These are phyloP conservation scores for Saussurea involucrata DNA, from an alignment of 129 eudicot genomes.

Conservation along the genomic window DNA sequence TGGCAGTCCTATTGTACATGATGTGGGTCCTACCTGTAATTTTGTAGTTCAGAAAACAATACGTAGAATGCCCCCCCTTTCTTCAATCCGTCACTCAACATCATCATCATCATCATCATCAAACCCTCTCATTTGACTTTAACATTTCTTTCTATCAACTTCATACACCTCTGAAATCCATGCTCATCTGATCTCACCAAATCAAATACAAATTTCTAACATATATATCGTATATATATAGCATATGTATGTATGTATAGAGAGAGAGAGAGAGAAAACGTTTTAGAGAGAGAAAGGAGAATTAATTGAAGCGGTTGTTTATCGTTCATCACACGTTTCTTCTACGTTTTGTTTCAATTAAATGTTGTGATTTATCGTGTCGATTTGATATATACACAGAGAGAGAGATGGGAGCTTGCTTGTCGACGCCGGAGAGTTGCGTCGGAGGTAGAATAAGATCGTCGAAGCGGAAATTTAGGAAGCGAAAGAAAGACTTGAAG, in stretches of 20 bases:
- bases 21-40: conserved; percentile 7
- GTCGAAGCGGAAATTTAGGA: conserved; percentile 35
- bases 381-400: background rate
- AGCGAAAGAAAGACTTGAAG: conserved; percentile 33
- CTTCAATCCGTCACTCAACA: background rate
- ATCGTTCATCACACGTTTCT: conserved; percentile 22
- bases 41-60: conserved; percentile 25
- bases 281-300: background rate
- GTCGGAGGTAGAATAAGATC: conserved; percentile 44
- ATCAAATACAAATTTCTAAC: background rate
- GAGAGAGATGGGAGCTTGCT: conserved; percentile 74
- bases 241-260: background rate
- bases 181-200: conserved; percentile 19
- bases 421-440: conserved; percentile 66
- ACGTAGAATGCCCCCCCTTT: background rate
- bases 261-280: background rate
- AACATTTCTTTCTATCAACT: background rate
- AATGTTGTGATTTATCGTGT: conserved; percentile 10
- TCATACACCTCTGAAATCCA: background rate
- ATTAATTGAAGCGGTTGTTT: conserved; percentile 24
- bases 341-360: conserved; percentile 2
- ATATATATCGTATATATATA: background rate
- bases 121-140: conserved; percentile 12
- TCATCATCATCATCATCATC: background rate
- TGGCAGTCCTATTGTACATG: conserved; percentile 32